A percentile compares a stretch with the other conserved stretches of the same genome.
Conservation (phyloP, 2,329 filamentous ascomycete genomes). For the Botryosphaeria dothidea region DNA sequence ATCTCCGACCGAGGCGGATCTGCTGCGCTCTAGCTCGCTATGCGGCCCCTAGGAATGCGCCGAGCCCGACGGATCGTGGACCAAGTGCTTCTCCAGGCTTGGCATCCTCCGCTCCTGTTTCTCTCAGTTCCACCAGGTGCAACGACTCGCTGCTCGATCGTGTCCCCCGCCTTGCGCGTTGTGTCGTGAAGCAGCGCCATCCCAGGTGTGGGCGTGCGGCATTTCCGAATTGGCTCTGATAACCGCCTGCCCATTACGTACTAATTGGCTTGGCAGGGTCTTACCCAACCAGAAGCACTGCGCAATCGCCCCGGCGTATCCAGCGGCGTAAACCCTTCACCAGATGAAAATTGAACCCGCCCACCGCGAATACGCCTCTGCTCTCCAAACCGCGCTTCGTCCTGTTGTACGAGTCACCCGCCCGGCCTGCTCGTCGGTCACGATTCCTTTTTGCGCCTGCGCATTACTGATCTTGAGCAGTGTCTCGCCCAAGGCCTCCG, state of each 20-base stretch:
- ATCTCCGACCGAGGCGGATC: conserved; percentile 14
- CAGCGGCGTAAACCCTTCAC: conserved; percentile 9
- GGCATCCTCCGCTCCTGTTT: background rate
- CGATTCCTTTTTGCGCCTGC: background rate
- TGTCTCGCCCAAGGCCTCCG: background rate
- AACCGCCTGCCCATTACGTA: conserved; percentile 14
- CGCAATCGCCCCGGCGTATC: conserved; percentile 16
- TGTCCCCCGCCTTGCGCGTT: background rate
- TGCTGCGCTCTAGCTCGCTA: background rate
- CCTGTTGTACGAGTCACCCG: background rate
- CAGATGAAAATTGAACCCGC: conserved; percentile 10
- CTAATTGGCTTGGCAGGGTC: conserved; percentile 16
- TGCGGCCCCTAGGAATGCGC: conserved; percentile 1
- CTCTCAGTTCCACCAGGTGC: background rate
- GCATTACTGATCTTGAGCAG: background rate
- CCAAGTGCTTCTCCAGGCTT: conserved; percentile 12
- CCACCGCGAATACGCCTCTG: background rate
- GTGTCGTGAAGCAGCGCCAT: background rate
- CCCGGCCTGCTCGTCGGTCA: background rate
- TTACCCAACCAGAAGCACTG: background rate
- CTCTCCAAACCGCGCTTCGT: background rate
- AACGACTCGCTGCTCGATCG: background rate
- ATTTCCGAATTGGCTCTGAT: conserved; percentile 12
- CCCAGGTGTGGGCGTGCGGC: background rate
- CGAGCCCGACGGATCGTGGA: conserved; percentile 7